A percentile compares a stretch with the other conserved stretches of the same genome.
These are phyloP conservation scores for Primulina tabacum DNA, from an alignment of 257 asterid species.

Conservation along the genomic window DNA sequence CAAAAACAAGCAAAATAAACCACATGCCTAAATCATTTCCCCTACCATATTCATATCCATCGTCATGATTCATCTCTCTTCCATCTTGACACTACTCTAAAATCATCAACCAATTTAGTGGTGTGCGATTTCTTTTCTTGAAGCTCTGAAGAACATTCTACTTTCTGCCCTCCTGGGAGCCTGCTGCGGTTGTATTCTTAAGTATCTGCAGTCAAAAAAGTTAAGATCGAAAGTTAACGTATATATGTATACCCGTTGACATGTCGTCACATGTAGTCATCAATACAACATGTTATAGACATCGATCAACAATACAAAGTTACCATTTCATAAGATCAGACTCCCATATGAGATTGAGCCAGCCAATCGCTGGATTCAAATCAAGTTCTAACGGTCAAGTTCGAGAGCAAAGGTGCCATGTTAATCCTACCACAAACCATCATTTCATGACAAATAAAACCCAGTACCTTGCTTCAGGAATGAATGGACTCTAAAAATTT, in stretches of 20 bases:
- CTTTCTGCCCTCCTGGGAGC: slow-evolving; percentile 47
- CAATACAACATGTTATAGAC: background rate
- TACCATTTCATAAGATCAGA: background rate
- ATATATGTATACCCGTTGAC: background rate
- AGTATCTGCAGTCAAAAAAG: slow-evolving; percentile 34
- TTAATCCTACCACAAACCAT: background rate
- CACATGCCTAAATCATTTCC: too few species aligned
- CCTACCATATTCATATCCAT: background rate
- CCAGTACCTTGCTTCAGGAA: background rate
- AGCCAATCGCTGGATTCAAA: background rate
- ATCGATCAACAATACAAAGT: background rate
- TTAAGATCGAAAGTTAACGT: background rate
- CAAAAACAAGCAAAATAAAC: background rate
- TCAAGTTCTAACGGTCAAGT: too few species aligned
- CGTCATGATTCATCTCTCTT: background rate
- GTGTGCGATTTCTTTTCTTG: background rate
- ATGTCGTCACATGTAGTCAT: background rate
- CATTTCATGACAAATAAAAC: background rate
- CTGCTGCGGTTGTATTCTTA: slow-evolving; percentile 52
- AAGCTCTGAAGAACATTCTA: slow-evolving; percentile 14
- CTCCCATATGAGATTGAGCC: background rate
- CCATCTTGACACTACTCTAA: background rate
- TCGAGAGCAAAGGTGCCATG: too few species aligned
- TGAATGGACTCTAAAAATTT: background rate
- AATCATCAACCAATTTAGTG: too few species aligned